These are phyloP conservation scores for Chaetoceros tenuissimus DNA, from an alignment of 108 stramenopile genomes.

Conservation along the genomic window DNA sequence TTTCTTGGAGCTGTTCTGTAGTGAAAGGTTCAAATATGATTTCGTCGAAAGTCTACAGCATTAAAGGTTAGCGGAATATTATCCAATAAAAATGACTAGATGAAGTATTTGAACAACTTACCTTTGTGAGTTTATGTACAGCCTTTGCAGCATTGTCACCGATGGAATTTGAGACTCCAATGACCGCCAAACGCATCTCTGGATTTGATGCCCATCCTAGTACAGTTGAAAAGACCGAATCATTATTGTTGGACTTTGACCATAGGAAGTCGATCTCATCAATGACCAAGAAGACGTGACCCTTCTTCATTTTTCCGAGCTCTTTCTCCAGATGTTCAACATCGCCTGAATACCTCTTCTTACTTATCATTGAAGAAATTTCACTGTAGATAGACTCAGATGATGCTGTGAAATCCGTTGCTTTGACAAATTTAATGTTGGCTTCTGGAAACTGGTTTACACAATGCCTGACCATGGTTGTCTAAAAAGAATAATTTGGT, in stretches of 20 bases:
- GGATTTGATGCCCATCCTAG: conserved; percentile 26
- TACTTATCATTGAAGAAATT: no score
- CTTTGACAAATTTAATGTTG: background rate
- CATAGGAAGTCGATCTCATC: conserved; percentile 73
- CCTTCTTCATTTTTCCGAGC: background rate
- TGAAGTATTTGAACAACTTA: conserved; percentile 22
- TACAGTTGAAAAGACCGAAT: conserved; percentile 9
- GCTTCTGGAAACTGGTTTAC: background rate
- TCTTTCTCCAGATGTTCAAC: no score
- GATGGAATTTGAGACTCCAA: conserved; percentile 76
- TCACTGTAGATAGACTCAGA: no score
- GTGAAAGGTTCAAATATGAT: conserved; percentile 49
- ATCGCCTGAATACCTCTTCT: no score
- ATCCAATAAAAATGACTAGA: background rate
- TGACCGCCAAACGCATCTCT: conserved; percentile 37
- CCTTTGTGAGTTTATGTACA: conserved; percentile 43
- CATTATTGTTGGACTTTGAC: background rate
- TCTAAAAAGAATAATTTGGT: conserved; percentile 10
- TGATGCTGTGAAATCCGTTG: background rate
- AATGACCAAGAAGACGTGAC: conserved; percentile 38
- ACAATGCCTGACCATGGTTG: conserved; percentile 22
- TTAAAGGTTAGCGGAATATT: background rate
- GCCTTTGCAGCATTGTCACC: conserved; percentile 29
- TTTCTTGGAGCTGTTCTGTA: conserved; percentile 32
- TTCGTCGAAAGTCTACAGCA: conserved; percentile 14